A percentile compares a stretch with the other conserved stretches of the same genome.
Evolutionary conservation across 106 monocot species (phyloP).

Genomic region (Vanilla planifolia): DNA sequence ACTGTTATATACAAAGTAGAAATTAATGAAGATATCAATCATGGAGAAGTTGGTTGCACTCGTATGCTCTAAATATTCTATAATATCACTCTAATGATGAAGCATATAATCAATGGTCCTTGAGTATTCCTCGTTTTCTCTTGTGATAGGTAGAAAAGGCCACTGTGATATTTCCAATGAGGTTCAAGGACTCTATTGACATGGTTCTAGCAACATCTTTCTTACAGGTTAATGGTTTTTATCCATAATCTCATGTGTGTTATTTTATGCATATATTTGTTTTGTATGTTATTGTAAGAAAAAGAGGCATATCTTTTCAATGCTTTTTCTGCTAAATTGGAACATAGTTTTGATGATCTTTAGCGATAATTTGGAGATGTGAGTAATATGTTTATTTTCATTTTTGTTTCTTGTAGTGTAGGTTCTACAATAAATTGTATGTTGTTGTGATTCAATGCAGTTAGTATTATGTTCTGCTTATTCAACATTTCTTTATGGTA

Average conservation of each 20-base stretch:
- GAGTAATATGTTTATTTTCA: not conserved
- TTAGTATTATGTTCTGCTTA: not conserved
- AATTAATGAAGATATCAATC: too few relatives aligned
- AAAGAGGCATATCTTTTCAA: too few relatives aligned
- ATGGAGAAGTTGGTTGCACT: too few relatives aligned
- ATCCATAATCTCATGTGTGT: not conserved
- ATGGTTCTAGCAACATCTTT: conserved; percentile 87
- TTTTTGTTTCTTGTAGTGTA: not conserved
- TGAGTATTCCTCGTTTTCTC: conserved; percentile 4
- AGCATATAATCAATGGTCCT: not conserved
- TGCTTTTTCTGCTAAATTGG: too few relatives aligned
- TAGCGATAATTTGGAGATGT: too few relatives aligned
- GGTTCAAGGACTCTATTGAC: conserved; percentile 85
- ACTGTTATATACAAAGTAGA: too few relatives aligned
- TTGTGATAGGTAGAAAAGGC: conserved; percentile 74
- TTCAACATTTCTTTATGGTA: not conserved
- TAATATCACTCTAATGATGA: not conserved
- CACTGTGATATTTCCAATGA: conserved; percentile 80
- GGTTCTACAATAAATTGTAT: conserved; percentile 5
- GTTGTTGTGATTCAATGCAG: not conserved
- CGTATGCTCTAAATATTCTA: too few relatives aligned
- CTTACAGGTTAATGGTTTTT: conserved; percentile 58
- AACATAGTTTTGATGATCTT: too few relatives aligned
- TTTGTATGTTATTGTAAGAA: too few relatives aligned
- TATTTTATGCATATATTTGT: too few relatives aligned